Base-by-base conservation (phyloP, 1,284 basidiomycete species). In the Erythrobasidium hasegawianum region DNA sequence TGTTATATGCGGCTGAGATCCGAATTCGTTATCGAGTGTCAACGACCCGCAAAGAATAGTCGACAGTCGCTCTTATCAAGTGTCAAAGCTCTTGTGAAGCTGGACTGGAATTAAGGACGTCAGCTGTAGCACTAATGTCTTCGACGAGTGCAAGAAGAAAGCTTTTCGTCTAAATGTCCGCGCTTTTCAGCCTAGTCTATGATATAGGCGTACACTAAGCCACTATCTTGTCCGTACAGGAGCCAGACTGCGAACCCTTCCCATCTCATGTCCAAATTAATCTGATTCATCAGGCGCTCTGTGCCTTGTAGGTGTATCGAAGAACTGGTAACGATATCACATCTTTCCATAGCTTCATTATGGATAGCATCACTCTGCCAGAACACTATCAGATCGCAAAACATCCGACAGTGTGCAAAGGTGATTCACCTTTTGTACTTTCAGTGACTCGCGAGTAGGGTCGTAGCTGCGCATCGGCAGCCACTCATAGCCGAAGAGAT, bases 311-410 rank as follows among this genome's bases (percentile, higher is more conserved):
- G 43, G 16, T 47, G 4, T n/a, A 47, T 24, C n/a, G n/a, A 18
- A 24, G 43, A 47, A 16, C n/a, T 47, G 7, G 43, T 47, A 5
- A 24, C 43, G 5, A 47, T 18, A 24, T 47, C 43, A 14, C 43
- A 47, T 24, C 22, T 47, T 14, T 47, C 43, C 43, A 47, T 16
- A n/a, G 43, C 43, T n/a, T 47, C 43, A 14, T 47, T 47, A 47
- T 47, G 43, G n/a, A 47, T 24, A 18, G 43, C 14, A 16, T 24
- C 22, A 14, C 43, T 7, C 43, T 47, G 16, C 43, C 22, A n/a
- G 16, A n/a, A 5, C 16, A 14, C 43, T 18, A 47, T 24, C 16
- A 5, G 22, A 47, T 14, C 43, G n/a, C n/a, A n/a, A n/a, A n/a
- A n/a, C n/a, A n/a, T n/a, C n/a, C n/a, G 43, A 18, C 14, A 5